These are phyloP conservation scores for maize (Zea mays) DNA, from an alignment of 176 grass and related monocot genomes.

Conservation along the genomic window Zm-B73-REFERENCE-NAM-5.0 NC_050100.1:142115001-142115500, in stretches of 20 bases:
- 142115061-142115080: constrained; percentile 7
- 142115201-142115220: constrained; percentile 14
- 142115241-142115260: background rate
- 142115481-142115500: background rate
- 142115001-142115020: background rate
- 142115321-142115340: background rate
- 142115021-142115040: background rate
- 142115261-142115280: constrained; percentile 17
- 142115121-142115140: background rate
- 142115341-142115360: constrained; percentile 10
- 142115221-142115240: background rate
- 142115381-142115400: background rate
- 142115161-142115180: constrained; percentile 6
- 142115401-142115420: background rate
- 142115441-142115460: background rate
- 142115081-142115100: constrained; percentile 10
- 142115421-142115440: background rate
- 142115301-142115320: constrained; percentile 21
- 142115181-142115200: constrained; percentile 2
- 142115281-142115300: background rate
- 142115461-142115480: background rate
- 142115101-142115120: background rate
- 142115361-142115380: background rate
- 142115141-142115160: background rate
- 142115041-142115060: background rate